These are phyloP conservation scores for Raddia distichophylla DNA, from an alignment of 176 grass and related monocot species.

Conservation along the genomic window DNA sequence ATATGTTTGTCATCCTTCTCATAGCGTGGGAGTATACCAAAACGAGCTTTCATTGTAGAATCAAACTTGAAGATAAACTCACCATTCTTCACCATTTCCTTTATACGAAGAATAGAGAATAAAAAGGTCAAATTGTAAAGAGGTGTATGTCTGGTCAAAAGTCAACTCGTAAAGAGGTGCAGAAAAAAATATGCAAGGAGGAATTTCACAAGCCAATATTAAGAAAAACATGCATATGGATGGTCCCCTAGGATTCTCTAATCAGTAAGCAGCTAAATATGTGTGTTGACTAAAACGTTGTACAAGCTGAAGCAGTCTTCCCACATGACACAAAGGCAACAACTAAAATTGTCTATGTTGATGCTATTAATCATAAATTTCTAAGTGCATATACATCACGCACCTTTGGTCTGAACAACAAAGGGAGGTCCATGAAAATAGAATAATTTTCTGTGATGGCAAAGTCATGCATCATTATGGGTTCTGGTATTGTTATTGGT, in stretches of 20 bases:
- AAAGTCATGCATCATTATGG: constrained; percentile 99
- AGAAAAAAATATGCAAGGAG: background rate
- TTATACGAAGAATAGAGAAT: constrained; percentile 28
- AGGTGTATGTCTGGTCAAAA: background rate
- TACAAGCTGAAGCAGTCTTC: background rate
- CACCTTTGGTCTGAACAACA: constrained; percentile 91
- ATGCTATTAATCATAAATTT: background rate
- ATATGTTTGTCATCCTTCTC: constrained; percentile 81
- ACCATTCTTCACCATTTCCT: constrained; percentile 94
- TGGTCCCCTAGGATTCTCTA: background rate
- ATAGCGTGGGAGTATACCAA: constrained; percentile 83
- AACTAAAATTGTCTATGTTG: background rate
- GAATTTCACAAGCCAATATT: background rate
- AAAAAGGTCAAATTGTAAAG: constrained; percentile 10
- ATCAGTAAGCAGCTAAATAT: background rate
- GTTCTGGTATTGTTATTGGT: constrained; percentile 92
- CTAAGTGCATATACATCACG: background rate
- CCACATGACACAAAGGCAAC: background rate
- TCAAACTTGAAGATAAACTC: constrained; percentile 93
- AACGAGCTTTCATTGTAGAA: constrained; percentile 84
- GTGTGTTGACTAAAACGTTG: background rate
- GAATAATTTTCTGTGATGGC: constrained; percentile 95
- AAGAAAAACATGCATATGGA: background rate
- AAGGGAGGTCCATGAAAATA: constrained; percentile 97
- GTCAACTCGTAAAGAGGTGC: background rate